Evolutionary conservation across 2,329 filamentous ascomycete species (phyloP).

Genomic region (Pseudogymnoascus sp.): DNA sequence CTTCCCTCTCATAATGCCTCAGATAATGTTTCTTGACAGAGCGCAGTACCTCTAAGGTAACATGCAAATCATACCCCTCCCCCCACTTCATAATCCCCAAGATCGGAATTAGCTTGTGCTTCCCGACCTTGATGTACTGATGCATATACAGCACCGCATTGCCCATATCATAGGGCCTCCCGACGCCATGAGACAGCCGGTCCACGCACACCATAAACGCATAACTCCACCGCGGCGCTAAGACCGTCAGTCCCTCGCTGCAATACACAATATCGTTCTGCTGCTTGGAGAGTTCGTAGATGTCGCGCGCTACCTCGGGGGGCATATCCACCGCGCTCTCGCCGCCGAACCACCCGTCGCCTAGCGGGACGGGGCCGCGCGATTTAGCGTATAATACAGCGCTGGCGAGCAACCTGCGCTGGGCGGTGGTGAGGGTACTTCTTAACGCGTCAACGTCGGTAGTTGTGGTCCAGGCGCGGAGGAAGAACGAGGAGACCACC

Average conservation of each 20-base stretch:
- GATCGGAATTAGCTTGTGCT: background rate
- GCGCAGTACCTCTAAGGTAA: background rate
- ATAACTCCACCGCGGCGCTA: background rate
- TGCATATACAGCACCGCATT: background rate
- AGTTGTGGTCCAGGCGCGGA: background rate
- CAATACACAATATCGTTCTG: background rate
- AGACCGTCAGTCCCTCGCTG: background rate
- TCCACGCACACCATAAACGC: background rate
- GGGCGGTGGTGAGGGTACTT: background rate
- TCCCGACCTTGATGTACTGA: background rate
- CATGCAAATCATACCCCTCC: background rate
- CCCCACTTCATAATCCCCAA: conserved; percentile 1
- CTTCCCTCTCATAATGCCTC: background rate
- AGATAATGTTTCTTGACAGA: background rate
- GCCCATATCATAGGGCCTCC: background rate
- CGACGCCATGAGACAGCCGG: background rate
- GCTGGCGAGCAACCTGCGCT: conserved; percentile 1
- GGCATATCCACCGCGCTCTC: background rate
- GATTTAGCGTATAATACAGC: background rate
- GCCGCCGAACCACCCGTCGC: background rate
- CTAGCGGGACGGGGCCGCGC: background rate
- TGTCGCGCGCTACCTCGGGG: background rate
- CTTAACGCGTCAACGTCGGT: background rate
- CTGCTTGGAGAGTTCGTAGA: background rate
- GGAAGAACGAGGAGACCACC: background rate